Base-by-base conservation (phyloP, 768 basidiomycete genomes). In the Galerina sulciceps region DNA sequence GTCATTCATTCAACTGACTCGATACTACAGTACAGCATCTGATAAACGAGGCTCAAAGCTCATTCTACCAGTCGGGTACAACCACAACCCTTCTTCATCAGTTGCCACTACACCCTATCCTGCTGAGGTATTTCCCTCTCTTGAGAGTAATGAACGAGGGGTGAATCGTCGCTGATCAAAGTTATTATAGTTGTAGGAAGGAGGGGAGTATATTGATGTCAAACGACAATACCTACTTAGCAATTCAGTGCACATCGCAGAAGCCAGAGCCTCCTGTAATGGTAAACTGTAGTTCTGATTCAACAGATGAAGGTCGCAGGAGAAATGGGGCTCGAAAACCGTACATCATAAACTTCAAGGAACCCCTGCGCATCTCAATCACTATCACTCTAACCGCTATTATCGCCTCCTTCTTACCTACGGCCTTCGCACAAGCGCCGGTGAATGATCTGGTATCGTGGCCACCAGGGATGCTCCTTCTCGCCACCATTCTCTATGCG, bases 391-490 rank as follows among this genome's bases (percentile, higher is more conserved):
- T 45, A 6, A 45, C 43, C 8, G 43, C 43, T 17, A 14, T 45
- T 45, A 22, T 45, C 17, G 43, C 43, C 43, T 45, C 43, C 8
- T 45, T 61, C 53, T 9, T 63, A 23, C 59, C 56, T 13, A 44
- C 47, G 37, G 66, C 59, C 2, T 50, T 65, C 26, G 69, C 71
- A 1, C 69, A 71, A 59, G 69, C 68, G 38, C 71, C 70, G 2
- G 67, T 69, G 4, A 73, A 71, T 50, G 71, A 73, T 52, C 64
- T 73, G 11, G 55, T 69, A 23, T 65, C 69, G 13, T 71, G 70
- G 69, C 70, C 70, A 0, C 53, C 70, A 22, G 70, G 70, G 35
- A 42, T 70, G 17, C 66, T 71, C 26, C 67, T 73, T 34, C 68
- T 73, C 3, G 71, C 71, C 17, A 69, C 58, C 37, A 58, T 71